Percentiles rank a stretch among this genome's conserved stretches.
Conservation (phyloP, 1,139 yeast species). For the Arxiozyma slooffiae region DNA sequence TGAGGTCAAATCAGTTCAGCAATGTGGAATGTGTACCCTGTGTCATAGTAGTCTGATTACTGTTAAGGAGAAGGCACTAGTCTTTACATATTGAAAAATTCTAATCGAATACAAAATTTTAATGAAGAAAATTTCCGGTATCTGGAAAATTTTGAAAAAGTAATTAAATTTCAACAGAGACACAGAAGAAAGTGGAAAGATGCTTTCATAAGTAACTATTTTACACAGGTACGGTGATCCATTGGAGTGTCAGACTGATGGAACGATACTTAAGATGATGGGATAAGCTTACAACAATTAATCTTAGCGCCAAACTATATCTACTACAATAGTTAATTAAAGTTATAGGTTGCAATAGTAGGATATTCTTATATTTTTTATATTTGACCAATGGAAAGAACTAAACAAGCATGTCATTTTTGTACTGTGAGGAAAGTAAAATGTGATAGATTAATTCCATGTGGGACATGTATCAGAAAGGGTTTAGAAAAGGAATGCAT, state of each 20-base stretch:
- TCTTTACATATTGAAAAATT: too few relatives aligned
- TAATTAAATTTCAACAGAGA: too few relatives aligned
- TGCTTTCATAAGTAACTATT: too few relatives aligned
- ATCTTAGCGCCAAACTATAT: not conserved
- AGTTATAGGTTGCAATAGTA: not conserved
- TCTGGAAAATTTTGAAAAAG: not conserved
- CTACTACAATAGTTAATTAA: not conserved
- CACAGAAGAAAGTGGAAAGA: not conserved
- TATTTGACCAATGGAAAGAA: slow-evolving; percentile 4
- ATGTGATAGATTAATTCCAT: slow-evolving; percentile 29
- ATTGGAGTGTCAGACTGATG: not conserved
- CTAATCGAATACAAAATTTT: too few relatives aligned
- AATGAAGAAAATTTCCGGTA: not conserved
- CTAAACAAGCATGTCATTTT: slow-evolving; percentile 14
- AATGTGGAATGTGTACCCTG: not conserved
- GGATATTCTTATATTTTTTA: too few relatives aligned
- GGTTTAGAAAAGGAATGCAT: slow-evolving; percentile 24
- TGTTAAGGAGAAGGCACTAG: too few relatives aligned
- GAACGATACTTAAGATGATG: not conserved
- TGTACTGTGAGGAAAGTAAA: slow-evolving; percentile 27
- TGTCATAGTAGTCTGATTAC: too few relatives aligned
- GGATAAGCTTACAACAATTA: not conserved
- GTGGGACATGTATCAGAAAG: slow-evolving; percentile 26
- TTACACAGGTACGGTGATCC: too few relatives aligned
- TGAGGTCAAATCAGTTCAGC: too few relatives aligned